phyloP scores from a whole-genome alignment of 106 monocot genomes.

The Acorus calamus region DNA sequence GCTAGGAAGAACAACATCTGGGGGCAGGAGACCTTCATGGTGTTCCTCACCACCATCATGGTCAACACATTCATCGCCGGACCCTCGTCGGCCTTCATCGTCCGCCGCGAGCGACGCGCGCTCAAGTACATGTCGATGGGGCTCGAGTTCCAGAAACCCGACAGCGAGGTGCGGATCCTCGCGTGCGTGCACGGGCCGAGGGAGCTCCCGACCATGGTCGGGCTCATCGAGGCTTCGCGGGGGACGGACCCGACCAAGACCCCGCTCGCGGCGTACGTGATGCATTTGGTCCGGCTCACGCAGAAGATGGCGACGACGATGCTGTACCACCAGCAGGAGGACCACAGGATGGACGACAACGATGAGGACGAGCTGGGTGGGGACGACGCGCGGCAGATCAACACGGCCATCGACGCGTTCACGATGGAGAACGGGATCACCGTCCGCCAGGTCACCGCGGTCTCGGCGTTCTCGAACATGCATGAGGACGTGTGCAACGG shows the following conservation, averaged over 20 bases:
- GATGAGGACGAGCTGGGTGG: constrained; percentile 4
- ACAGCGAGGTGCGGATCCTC: constrained; percentile 46
- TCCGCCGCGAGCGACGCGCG: constrained; percentile 14
- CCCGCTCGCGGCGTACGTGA: constrained; percentile 26
- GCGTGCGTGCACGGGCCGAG: constrained; percentile 43
- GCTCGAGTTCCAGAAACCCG: constrained; percentile 19
- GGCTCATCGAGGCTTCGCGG: constrained; percentile 34
- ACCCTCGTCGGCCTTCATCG: constrained; percentile 32
- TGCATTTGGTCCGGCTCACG: constrained; percentile 53
- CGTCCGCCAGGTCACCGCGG: constrained; percentile 13
- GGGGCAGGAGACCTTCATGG: constrained; percentile 11
- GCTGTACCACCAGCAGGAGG: constrained; percentile 32
- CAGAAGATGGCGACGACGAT: constrained; percentile 6
- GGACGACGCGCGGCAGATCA: constrained; percentile 22
- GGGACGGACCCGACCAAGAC: constrained; percentile 1
- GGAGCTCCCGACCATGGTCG: constrained; percentile 32
- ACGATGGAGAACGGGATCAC: constrained; percentile 17
- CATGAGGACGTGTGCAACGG: constrained; percentile 32
- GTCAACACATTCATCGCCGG: constrained; percentile 44
- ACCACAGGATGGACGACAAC: constrained; percentile 3
- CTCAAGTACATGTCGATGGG: constrained; percentile 20
- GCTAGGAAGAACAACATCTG: constrained; percentile 22
- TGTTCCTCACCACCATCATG: constrained; percentile 30
- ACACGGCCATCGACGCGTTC: constrained; percentile 16
- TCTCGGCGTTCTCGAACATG: constrained; percentile 8